Base-by-base conservation (phyloP, 2,329 filamentous ascomycete genomes). In the Blastomyces percursus region DNA sequence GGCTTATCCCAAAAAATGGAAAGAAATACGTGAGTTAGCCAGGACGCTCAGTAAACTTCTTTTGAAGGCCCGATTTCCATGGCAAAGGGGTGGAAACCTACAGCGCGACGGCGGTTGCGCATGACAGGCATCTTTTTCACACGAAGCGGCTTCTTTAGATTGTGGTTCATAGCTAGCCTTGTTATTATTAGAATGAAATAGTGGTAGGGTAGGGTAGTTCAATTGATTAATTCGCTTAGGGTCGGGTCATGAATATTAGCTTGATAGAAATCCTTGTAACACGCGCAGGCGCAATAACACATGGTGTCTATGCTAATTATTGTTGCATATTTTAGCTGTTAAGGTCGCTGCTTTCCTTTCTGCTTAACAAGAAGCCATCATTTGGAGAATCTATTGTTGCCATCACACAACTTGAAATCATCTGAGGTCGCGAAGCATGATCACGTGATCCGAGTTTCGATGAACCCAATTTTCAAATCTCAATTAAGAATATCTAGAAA, bases 31-130 rank as follows among this genome's bases (percentile, higher is more conserved):
- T 30, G 12, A 48, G 51, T 27, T 58, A 27, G 38, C 7, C 30
- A 38, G 19, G n/a, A 21, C 19, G 30, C 7, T 30, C 16, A 38
- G 55, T 11, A 30, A 19, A 11, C 14, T 27, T 44, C n/a, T 19
- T 19, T 57, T 21, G 21, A 40, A 21, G 38, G 11, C 16, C 44
- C 27, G 11, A 52, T 30, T 27, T 46, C n/a, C 14, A 7, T 35
- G 16, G 24, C 24, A 51, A 6, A 30, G 9, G 42, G 50, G 9
- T 14, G 21, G 24, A 24, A n/a, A 57, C 64, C 27, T 64, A 66
- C 65, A 2, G 62, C 62, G 48, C 65, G 65, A 58, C 65, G 65
- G 52, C 65, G 65, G 42, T 63, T 64, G 57, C 64, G 63, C 44
- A 55, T 30, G 16, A 59, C n/a, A 21, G 64, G 61, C 64, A 64